phyloP scores from a whole-genome alignment of 225 moss, liverwort and hornwort species.

The Bryoerythrophyllum caledonicum region DNA sequence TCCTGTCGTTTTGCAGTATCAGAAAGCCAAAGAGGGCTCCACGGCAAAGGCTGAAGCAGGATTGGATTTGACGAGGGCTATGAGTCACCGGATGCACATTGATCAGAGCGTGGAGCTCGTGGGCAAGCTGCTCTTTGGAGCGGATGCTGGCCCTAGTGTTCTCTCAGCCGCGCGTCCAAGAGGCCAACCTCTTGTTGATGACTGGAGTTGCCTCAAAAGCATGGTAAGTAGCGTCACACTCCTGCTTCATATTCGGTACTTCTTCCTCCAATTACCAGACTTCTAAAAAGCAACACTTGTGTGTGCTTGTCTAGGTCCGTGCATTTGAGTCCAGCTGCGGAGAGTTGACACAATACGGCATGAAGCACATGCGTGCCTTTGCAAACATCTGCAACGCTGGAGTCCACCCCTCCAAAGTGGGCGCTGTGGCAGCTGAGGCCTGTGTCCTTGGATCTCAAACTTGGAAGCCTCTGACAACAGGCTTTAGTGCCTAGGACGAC shows the following conservation, averaged over 20 bases:
- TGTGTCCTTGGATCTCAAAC: slow-evolving; percentile 43
- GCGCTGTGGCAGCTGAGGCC: slow-evolving; percentile 44
- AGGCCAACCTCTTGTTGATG: slow-evolving; percentile 53
- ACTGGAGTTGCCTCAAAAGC: slow-evolving; percentile 73
- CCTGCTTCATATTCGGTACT: background rate
- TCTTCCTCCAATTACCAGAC: background rate
- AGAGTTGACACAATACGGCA: slow-evolving; percentile 71
- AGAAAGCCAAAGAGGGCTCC: slow-evolving; percentile 59
- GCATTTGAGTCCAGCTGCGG: slow-evolving; percentile 72
- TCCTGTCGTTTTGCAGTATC: slow-evolving; percentile 39
- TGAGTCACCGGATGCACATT: slow-evolving; percentile 60
- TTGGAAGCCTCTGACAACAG: slow-evolving; percentile 56
- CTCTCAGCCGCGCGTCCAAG: slow-evolving; percentile 39
- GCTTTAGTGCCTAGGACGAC: slow-evolving; percentile 62
- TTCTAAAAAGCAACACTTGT: background rate
- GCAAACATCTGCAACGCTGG: slow-evolving; percentile 77
- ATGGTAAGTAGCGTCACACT: slow-evolving; percentile 37
- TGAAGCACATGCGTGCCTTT: slow-evolving; percentile 81
- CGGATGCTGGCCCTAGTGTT: slow-evolving; percentile 43
- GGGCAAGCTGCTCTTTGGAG: slow-evolving; percentile 68
- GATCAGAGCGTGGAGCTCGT: slow-evolving; percentile 66
- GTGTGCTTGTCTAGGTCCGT: slow-evolving; percentile 42
- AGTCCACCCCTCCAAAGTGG: slow-evolving; percentile 34
- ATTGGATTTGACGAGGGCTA: slow-evolving; percentile 45
- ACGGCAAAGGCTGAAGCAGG: slow-evolving; percentile 58